Evolutionary conservation across 208 protist genomes (phyloP).

Genomic region (Acanthamoeba royreba): DNA sequence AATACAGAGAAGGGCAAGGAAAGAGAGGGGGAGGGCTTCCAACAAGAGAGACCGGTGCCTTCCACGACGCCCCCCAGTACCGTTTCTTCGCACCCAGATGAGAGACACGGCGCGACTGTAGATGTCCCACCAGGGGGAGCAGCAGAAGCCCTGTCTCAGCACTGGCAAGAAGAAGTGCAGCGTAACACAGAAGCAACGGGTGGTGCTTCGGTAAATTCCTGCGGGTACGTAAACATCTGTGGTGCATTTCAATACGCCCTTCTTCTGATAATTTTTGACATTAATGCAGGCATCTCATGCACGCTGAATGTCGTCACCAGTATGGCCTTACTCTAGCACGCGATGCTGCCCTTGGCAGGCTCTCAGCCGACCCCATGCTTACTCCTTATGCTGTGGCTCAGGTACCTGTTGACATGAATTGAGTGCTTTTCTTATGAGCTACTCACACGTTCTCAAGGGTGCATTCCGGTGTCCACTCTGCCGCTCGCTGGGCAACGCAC

Average conservation of each 20-base stretch:
- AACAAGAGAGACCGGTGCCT: no score
- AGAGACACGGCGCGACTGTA: no score
- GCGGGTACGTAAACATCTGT: no score
- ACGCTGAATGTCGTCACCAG: slow-evolving; percentile 2
- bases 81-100: no score
- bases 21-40: no score
- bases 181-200: background rate
- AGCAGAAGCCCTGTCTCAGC: background rate
- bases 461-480: slow-evolving; percentile 4
- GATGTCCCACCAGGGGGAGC: no score
- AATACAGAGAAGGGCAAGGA: no score
- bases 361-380: background rate
- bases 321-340: background rate
- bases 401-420: background rate
- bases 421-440: no score
- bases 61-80: no score
- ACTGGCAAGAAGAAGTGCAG: background rate
- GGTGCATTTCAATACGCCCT: no score
- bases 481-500: background rate
- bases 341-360: background rate
- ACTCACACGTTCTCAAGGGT: background rate
- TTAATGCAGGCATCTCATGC: slow-evolving; percentile 2
- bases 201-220: background rate
- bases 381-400: background rate
- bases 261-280: no score